These are phyloP conservation scores for Tephrocybe sp. DNA, from an alignment of 768 basidiomycete genomes.

Conservation along the genomic window DNA sequence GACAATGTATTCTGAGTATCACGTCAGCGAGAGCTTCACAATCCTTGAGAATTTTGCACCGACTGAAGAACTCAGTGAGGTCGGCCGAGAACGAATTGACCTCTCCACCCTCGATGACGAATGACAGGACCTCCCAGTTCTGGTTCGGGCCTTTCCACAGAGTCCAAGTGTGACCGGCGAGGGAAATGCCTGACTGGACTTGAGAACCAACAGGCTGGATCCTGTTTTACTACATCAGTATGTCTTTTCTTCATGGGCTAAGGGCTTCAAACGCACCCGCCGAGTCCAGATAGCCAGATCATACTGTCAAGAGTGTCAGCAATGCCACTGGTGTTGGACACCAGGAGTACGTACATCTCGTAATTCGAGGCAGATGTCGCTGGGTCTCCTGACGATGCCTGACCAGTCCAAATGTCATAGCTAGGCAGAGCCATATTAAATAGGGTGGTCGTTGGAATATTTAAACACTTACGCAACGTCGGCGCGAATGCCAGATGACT, in stretches of 20 bases:
- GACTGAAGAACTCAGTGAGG: slow-evolving; percentile 56
- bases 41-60: slow-evolving; percentile 14
- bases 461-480: slow-evolving; percentile 45
- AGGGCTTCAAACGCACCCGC: slow-evolving; percentile 37
- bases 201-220: slow-evolving; percentile 57
- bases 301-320: slow-evolving; percentile 24
- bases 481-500: slow-evolving; percentile 47
- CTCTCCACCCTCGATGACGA: slow-evolving; percentile 47
- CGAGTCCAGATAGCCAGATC: slow-evolving; percentile 61
- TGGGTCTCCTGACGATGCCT: slow-evolving; percentile 39
- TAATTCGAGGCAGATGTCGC: slow-evolving; percentile 47
- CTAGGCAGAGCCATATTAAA: slow-evolving; percentile 19
- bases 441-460: not conserved
- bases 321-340: not conserved
- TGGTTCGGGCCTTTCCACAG: slow-evolving; percentile 54
- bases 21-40: not conserved
- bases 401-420: slow-evolving; percentile 58
- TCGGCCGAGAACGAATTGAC: slow-evolving; percentile 52
- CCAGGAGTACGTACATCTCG: slow-evolving; percentile 44
- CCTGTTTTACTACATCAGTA: no score
- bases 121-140: slow-evolving; percentile 58
- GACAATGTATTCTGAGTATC: slow-evolving; percentile 42
- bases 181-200: slow-evolving; percentile 35
- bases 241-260: no score
- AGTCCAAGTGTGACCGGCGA: slow-evolving; percentile 55